These are phyloP conservation scores for Fusarium paranaense DNA, from an alignment of 2,329 filamentous ascomycete genomes.

Conservation along the genomic window DNA sequence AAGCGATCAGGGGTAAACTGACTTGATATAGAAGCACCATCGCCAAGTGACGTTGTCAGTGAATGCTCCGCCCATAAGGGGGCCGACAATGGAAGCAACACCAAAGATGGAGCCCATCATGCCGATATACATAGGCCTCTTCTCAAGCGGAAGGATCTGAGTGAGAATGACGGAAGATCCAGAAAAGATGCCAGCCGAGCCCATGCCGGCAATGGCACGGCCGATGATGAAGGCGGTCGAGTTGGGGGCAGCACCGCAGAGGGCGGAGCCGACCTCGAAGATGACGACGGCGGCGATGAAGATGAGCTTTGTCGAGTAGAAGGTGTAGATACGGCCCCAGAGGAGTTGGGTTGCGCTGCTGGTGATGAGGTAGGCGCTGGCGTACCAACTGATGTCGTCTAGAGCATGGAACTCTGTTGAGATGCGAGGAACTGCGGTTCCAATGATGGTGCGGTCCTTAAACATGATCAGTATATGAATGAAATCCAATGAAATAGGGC, in stretches of 20 bases:
- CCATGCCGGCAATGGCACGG: slow-evolving; percentile 52
- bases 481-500: no score
- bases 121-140: slow-evolving; percentile 25
- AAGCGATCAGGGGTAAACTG: not conserved
- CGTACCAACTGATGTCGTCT: slow-evolving; percentile 56
- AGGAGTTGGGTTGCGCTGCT: slow-evolving; percentile 41
- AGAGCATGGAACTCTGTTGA: slow-evolving; percentile 53
- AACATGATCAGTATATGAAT: not conserved
- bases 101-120: slow-evolving; percentile 57
- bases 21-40: slow-evolving; percentile 35
- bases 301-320: slow-evolving; percentile 44
- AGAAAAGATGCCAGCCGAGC: slow-evolving; percentile 50
- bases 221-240: slow-evolving; percentile 52
- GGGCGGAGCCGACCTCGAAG: slow-evolving; percentile 41
- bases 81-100: slow-evolving; percentile 48
- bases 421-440: slow-evolving; percentile 19
- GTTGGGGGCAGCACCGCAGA: slow-evolving; percentile 43
- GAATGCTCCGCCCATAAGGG: slow-evolving; percentile 26
- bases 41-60: slow-evolving; percentile 29
- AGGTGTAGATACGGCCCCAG: slow-evolving; percentile 45
- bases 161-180: slow-evolving; percentile 42
- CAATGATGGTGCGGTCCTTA: slow-evolving; percentile 22
- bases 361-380: slow-evolving; percentile 44
- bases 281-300: slow-evolving; percentile 40
- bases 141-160: slow-evolving; percentile 14